These are phyloP conservation scores for Smallanthus sonchifolius DNA, from an alignment of 129 eudicot species.

Conservation along the genomic window DNA sequence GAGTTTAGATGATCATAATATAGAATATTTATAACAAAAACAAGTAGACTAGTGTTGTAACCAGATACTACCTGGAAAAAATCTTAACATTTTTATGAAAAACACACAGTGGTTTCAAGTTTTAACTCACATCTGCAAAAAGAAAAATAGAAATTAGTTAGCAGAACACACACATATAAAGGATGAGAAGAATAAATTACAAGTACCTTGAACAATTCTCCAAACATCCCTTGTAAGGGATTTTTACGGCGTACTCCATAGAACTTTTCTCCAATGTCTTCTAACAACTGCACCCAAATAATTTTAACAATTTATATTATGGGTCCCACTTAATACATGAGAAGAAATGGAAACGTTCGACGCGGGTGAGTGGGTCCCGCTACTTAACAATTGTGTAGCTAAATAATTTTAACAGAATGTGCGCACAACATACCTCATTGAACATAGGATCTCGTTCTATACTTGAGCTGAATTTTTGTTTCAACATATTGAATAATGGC, in stretches of 20 bases:
- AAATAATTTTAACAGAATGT: not conserved
- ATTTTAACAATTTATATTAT: not conserved
- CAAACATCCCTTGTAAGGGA: constrained; percentile 87
- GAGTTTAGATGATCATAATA: not conserved
- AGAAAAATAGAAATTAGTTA: not conserved
- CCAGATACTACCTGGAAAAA: not conserved
- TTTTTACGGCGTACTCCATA: constrained; percentile 83
- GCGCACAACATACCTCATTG: constrained; percentile 50
- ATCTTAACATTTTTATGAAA: not conserved
- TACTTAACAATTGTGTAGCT: not conserved
- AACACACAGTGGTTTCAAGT: not conserved
- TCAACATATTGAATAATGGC: constrained; percentile 84
- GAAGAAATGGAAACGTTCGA: not conserved
- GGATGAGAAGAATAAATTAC: constrained; percentile 7
- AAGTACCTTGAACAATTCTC: constrained; percentile 81
- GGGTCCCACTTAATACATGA: not conserved
- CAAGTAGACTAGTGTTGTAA: not conserved
- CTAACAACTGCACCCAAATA: constrained; percentile 59
- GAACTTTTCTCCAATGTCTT: constrained; percentile 73
- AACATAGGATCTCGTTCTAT: constrained; percentile 74
- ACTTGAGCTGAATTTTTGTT: constrained; percentile 68
- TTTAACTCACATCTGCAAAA: constrained; percentile 25
- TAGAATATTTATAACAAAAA: not conserved
- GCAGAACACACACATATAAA: not conserved
- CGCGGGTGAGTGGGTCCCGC: too few relatives aligned